Conservation (phyloP, 495 filamentous ascomycete genomes). For the Hapsidospora chrysogenum region DNA sequence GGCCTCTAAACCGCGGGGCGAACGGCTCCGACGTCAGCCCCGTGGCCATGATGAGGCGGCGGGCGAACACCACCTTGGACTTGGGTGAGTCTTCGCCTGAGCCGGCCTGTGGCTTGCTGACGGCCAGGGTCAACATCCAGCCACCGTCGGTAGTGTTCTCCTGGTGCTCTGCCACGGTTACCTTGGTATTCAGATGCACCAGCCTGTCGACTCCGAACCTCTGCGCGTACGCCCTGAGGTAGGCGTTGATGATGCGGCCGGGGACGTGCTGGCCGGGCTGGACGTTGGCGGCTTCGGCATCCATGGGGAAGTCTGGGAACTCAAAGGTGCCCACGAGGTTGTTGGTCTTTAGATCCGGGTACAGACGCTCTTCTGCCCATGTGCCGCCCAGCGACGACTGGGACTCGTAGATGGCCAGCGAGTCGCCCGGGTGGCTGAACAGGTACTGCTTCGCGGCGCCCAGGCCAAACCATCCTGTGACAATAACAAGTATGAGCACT, state of each 20-base stretch:
- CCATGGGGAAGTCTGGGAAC: constrained; percentile 62
- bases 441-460: constrained; percentile 24
- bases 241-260: constrained; percentile 45
- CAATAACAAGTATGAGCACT: too few relatives aligned
- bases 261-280: constrained; percentile 50
- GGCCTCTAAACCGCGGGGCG: constrained; percentile 17
- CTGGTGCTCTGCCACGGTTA: constrained; percentile 33
- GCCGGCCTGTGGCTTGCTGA: constrained; percentile 2
- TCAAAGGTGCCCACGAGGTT: constrained; percentile 49
- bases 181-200: constrained; percentile 35
- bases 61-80: constrained; percentile 9
- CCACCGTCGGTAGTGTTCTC: constrained; percentile 15
- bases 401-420: constrained; percentile 21
- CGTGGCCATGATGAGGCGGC: constrained; percentile 18
- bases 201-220: constrained; percentile 36
- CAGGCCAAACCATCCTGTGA: constrained; percentile 22
- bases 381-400: constrained; percentile 42
- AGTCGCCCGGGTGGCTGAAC: constrained; percentile 18
- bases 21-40: constrained; percentile 22
- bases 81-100: too few relatives aligned
- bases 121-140: constrained; percentile 22
- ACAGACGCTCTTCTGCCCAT: constrained; percentile 49
- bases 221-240: constrained; percentile 46
- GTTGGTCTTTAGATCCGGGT: constrained; percentile 48
- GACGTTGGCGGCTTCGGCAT: constrained; percentile 36